These are phyloP conservation scores for Xylariaceae sp. DNA, from an alignment of 2,329 filamentous ascomycete species.

Conservation along the genomic window DNA sequence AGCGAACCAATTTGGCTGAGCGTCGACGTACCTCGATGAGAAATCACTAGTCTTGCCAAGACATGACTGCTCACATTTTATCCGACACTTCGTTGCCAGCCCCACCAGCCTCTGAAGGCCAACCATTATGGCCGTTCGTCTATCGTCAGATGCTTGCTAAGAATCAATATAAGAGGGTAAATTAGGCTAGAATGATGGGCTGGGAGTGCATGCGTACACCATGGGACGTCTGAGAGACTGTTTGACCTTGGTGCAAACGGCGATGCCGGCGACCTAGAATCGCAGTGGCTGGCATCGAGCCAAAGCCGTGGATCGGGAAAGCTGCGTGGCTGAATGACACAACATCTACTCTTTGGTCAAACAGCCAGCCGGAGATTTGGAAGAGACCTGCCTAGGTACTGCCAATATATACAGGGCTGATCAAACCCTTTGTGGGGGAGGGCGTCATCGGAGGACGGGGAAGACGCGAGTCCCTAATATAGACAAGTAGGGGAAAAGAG, in stretches of 20 bases:
- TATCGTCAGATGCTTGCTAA: background rate
- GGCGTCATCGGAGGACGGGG: too few species aligned
- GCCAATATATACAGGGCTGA: constrained; percentile 25
- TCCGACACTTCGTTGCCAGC: background rate
- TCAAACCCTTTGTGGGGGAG: too few species aligned
- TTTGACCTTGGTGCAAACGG: constrained; percentile 18
- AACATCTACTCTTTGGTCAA: background rate
- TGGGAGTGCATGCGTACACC: constrained; percentile 20
- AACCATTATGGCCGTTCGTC: background rate
- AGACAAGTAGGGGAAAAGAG: too few species aligned
- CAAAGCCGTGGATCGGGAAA: too few species aligned
- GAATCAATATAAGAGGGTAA: constrained; percentile 1
- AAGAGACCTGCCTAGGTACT: background rate
- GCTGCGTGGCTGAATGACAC: background rate
- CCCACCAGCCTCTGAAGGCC: background rate
- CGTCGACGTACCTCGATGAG: too few species aligned
- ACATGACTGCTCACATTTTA: constrained; percentile 14
- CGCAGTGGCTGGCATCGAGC: constrained; percentile 30
- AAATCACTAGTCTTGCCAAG: constrained; percentile 14
- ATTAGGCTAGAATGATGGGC: constrained; percentile 16
- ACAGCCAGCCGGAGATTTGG: background rate
- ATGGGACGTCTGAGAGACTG: constrained; percentile 19
- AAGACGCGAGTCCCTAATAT: too few species aligned
- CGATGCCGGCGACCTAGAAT: constrained; percentile 26
- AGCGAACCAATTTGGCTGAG: too few species aligned